These are phyloP conservation scores for Domatiomyces globalis DNA, from an alignment of 2,329 filamentous ascomycete species.

Conservation along the genomic window DNA sequence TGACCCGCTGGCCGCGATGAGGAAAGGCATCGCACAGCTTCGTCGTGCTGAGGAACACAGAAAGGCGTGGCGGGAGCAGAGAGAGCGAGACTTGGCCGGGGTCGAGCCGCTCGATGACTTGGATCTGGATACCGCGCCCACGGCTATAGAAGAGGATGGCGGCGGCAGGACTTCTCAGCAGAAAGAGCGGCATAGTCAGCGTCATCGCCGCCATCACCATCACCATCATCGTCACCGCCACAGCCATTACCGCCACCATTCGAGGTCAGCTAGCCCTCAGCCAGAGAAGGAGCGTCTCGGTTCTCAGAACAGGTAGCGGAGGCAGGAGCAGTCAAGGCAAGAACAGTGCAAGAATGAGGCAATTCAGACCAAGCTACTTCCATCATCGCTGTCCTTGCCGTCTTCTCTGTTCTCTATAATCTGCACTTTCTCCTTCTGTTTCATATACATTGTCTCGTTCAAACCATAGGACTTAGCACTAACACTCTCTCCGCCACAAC, in stretches of 20 bases:
- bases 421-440: background rate
- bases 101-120: conserved; percentile 29
- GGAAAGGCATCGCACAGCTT: conserved; percentile 58
- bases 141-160: conserved; percentile 29
- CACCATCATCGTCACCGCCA: conserved; percentile 12
- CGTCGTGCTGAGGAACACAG: conserved; percentile 54
- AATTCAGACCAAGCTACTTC: background rate
- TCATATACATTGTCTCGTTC: background rate
- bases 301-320: no score
- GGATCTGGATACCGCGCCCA: conserved; percentile 30
- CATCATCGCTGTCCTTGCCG: no score
- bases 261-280: background rate
- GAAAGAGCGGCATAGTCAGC: background rate
- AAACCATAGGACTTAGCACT: no score
- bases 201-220: conserved; percentile 8
- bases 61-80: conserved; percentile 41
- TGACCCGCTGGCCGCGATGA: conserved; percentile 79
- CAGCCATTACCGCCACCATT: conserved; percentile 2
- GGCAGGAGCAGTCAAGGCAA: background rate
- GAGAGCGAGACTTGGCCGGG: conserved; percentile 36
- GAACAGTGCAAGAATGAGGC: background rate
- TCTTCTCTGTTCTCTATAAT: no score
- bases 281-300: background rate
- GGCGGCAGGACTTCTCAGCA: background rate
- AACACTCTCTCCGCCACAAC: background rate